These are phyloP conservation scores for Prunus yedoensis DNA, from an alignment of 331 rosid species.

Conservation along the genomic window DNA sequence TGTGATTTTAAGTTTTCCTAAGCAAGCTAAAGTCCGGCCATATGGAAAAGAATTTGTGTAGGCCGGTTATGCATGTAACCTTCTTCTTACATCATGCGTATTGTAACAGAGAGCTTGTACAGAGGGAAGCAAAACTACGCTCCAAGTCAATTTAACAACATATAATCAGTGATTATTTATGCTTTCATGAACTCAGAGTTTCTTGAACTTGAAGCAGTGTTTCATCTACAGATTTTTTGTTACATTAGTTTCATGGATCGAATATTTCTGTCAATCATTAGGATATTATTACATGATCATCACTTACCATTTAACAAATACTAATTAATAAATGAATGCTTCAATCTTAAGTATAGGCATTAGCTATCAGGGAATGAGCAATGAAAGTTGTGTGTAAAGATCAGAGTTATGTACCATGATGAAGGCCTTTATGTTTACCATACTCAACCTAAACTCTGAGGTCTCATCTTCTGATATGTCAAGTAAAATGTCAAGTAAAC, in stretches of 20 bases:
- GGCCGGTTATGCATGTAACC: no score
- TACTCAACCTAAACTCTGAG: constrained; percentile 34
- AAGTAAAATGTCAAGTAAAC: constrained; percentile 44
- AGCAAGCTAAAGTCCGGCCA: background rate
- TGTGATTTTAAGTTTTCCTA: background rate
- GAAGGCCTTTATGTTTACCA: constrained; percentile 46
- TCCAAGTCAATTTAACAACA: no score
- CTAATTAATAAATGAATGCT: background rate
- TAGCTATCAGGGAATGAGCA: background rate
- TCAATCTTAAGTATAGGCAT: background rate
- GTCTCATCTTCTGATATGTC: constrained; percentile 30
- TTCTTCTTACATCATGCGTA: no score
- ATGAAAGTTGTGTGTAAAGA: background rate
- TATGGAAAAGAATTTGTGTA: no score
- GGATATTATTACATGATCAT: background rate
- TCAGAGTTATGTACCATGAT: constrained; percentile 17
- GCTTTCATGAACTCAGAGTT: no score
- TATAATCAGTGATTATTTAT: no score
- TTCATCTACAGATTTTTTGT: no score
- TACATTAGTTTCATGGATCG: no score
- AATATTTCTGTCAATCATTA: no score
- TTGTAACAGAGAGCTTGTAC: no score
- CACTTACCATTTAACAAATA: background rate
- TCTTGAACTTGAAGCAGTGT: no score
- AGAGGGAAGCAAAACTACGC: no score